These are phyloP conservation scores for Pezizomycotina sp. DNA, from an alignment of 2,329 filamentous ascomycete species.

Conservation along the genomic window DNA sequence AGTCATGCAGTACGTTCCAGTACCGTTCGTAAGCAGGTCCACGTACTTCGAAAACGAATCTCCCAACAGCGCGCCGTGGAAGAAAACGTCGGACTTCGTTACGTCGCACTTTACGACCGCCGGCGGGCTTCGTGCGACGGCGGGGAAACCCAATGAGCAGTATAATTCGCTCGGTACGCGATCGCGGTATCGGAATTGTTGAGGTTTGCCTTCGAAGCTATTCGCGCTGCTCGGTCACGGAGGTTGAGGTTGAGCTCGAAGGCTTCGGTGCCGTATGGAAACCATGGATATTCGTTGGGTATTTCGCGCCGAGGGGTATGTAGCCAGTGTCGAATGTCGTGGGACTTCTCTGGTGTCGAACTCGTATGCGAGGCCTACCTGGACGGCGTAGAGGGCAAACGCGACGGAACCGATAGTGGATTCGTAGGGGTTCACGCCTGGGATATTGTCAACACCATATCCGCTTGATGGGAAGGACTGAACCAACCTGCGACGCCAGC, in stretches of 20 bases:
- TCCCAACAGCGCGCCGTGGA: too few species aligned
- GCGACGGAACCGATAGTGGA: constrained; percentile 23
- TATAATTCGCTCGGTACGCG: too few species aligned
- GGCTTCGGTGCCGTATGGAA: constrained; percentile 32
- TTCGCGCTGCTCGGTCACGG: constrained; percentile 27
- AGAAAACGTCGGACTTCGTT: too few species aligned
- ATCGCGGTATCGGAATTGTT: too few species aligned
- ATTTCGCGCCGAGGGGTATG: constrained; percentile 21
- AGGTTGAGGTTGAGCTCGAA: constrained; percentile 31
- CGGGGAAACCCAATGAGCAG: too few species aligned
- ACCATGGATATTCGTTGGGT: constrained; percentile 27
- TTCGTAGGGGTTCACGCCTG: constrained; percentile 23
- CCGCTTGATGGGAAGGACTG: too few species aligned
- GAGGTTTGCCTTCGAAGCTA: constrained; percentile 28
- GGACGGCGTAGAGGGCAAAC: constrained; percentile 23
- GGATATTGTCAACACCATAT: too few species aligned
- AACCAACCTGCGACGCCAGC: too few species aligned
- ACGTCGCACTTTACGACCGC: too few species aligned
- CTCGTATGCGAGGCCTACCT: constrained; percentile 23
- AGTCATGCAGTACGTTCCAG: constrained; percentile 28
- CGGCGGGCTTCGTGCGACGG: constrained; percentile 25
- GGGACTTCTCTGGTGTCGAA: constrained; percentile 22
- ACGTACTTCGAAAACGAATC: constrained; percentile 27
- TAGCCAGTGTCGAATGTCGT: constrained; percentile 21
- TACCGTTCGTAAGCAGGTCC: constrained; percentile 28